phyloP scores from a whole-genome alignment of 495 filamentous ascomycete genomes.

The Extremus antarcticus region DNA sequence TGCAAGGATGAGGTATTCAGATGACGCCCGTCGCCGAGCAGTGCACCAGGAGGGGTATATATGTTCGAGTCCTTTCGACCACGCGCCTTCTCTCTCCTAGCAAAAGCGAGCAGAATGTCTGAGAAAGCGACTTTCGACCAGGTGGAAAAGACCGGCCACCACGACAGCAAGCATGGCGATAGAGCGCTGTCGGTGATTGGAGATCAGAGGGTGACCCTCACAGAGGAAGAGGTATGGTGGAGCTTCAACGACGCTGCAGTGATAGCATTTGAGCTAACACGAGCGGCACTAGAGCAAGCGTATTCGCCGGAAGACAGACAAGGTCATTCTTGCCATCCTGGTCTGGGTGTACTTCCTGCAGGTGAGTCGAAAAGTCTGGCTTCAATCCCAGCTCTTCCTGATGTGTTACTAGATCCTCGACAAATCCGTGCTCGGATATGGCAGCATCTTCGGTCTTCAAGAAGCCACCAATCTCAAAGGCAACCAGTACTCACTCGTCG shows the following conservation, averaged over 20 bases:
- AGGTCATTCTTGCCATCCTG: conserved; percentile 45
- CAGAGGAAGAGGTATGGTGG: conserved; percentile 14
- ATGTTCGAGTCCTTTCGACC: too few species aligned
- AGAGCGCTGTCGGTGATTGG: conserved; percentile 7
- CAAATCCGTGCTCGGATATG: conserved; percentile 53
- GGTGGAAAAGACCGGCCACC: not conserved
- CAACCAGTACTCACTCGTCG: conserved; percentile 50
- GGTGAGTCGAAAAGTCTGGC: conserved; percentile 16
- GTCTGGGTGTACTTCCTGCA: conserved; percentile 55
- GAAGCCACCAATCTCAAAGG: conserved; percentile 44
- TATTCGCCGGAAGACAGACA: conserved; percentile 52
- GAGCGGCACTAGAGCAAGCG: conserved; percentile 33
- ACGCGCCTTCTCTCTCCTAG: not conserved
- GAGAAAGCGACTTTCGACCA: not conserved
- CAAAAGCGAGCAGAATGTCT: not conserved
- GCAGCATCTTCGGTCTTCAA: conserved; percentile 51
- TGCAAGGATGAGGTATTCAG: too few species aligned
- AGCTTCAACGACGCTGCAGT: not conserved
- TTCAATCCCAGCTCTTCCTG: not conserved
- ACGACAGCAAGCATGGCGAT: conserved; percentile 8
- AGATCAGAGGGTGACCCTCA: conserved; percentile 12
- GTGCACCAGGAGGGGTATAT: too few species aligned
- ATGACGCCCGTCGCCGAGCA: too few species aligned
- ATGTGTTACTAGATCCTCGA: conserved; percentile 43
- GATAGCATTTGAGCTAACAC: not conserved